A percentile compares a stretch with the other conserved stretches of the same genome.
Evolutionary conservation across 371 early-diverging fungal genomes (phyloP).

Genomic region (Sporodiniella umbellata): DNA sequence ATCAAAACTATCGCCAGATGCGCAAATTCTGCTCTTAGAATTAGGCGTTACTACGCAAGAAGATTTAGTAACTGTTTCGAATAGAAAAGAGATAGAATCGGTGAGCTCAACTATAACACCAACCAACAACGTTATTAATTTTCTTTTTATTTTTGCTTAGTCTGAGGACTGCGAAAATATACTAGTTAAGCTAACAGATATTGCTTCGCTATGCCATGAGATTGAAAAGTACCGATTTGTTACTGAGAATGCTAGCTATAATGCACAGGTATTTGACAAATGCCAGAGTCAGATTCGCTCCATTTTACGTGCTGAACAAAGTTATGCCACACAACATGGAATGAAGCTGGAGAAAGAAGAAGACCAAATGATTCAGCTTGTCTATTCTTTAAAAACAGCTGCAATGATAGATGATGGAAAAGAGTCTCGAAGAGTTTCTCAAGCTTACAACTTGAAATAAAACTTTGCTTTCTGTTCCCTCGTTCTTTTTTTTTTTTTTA

Average conservation of each 20-base stretch:
- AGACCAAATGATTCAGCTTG: slow-evolving; percentile 54
- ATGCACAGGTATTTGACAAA: slow-evolving; percentile 49
- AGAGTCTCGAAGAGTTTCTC: slow-evolving; percentile 37
- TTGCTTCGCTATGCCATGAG: slow-evolving; percentile 41
- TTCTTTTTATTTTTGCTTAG: not conserved
- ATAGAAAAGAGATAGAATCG: slow-evolving; percentile 11
- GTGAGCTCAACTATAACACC: too few species aligned
- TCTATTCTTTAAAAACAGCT: slow-evolving; percentile 39
- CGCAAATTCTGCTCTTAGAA: slow-evolving; percentile 43
- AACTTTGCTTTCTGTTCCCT: too few species aligned
- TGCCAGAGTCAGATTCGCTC: slow-evolving; percentile 49
- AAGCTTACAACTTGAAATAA: slow-evolving; percentile 38
- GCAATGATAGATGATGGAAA: slow-evolving; percentile 21
- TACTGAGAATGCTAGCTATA: slow-evolving; percentile 26
- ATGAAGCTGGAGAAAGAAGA: slow-evolving; percentile 39
- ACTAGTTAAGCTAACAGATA: slow-evolving; percentile 23
- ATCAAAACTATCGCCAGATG: slow-evolving; percentile 44
- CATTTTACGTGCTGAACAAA: slow-evolving; percentile 41
- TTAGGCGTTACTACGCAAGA: slow-evolving; percentile 46
- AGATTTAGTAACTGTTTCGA: slow-evolving; percentile 42
- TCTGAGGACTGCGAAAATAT: slow-evolving; percentile 14
- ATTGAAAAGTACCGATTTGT: slow-evolving; percentile 45
- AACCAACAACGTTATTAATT: not conserved
- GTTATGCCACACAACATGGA: slow-evolving; percentile 46
- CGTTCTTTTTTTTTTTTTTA: too few species aligned